Conservation (phyloP, 2,329 filamentous ascomycete species). For the Pseudogymnoascus sp. region DNA sequence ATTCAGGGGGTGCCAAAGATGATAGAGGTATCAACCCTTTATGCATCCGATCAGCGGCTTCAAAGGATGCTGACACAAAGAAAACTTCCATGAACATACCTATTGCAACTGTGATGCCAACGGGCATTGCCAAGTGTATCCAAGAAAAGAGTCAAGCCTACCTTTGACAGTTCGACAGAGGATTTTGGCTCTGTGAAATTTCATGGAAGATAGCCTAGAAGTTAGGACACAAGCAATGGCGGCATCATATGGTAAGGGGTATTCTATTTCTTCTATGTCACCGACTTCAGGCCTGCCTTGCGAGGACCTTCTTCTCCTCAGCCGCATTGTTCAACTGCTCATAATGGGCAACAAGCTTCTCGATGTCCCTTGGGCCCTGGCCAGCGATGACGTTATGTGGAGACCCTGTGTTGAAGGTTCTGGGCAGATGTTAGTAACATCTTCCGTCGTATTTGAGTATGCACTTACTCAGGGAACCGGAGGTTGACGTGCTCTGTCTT, state of each 20-base stretch:
- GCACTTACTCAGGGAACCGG: constrained; percentile 58
- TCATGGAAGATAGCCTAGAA: neutral
- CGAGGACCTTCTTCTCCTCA: constrained; percentile 47
- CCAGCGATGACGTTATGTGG: constrained; percentile 61
- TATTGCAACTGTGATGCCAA: neutral
- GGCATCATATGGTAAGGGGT: constrained; percentile 12
- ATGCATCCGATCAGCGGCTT: neutral
- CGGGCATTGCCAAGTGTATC: neutral
- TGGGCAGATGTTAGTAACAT: constrained; percentile 34
- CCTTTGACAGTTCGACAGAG: neutral
- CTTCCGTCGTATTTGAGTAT: neutral
- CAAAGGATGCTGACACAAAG: neutral
- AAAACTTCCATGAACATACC: neutral
- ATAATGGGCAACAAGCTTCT: constrained; percentile 56
- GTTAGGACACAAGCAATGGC: constrained; percentile 1
- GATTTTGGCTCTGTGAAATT: neutral
- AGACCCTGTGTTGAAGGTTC: constrained; percentile 56
- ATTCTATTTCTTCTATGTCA: constrained; percentile 15
- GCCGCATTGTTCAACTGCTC: constrained; percentile 49
- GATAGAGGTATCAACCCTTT: neutral
- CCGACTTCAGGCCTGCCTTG: constrained; percentile 20
- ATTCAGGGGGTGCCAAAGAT: neutral
- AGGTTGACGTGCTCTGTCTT: constrained; percentile 45
- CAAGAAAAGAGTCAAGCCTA: constrained; percentile 1
- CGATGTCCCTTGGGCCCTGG: constrained; percentile 50